These are phyloP conservation scores for Musa beccarii DNA, from an alignment of 176 grass and related monocot species.

Conservation along the genomic window DNA sequence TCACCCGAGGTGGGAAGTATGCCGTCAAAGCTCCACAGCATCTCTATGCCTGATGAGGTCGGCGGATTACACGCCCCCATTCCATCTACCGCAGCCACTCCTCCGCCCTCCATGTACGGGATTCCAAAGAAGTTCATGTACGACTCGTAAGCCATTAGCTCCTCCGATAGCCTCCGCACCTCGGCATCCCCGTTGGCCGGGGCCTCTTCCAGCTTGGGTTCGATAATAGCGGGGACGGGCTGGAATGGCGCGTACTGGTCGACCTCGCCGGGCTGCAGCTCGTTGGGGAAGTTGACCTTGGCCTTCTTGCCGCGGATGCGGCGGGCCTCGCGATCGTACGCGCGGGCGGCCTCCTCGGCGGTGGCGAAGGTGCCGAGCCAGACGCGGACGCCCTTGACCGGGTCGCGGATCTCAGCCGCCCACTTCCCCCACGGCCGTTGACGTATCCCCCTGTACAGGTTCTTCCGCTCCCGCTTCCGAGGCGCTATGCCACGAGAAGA, in stretches of 20 bases:
- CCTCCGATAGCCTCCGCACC: constrained; percentile 12
- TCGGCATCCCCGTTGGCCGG: neutral
- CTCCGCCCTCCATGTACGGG: neutral
- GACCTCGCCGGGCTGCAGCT: constrained; percentile 1
- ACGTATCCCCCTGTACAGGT: constrained; percentile 70
- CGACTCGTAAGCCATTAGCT: constrained; percentile 12
- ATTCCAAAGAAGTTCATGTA: constrained; percentile 13
- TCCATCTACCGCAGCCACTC: neutral
- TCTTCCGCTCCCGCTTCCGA: constrained; percentile 52
- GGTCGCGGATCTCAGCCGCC: constrained; percentile 46
- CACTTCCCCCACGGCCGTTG: constrained; percentile 49
- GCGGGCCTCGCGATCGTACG: constrained; percentile 73
- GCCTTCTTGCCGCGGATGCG: constrained; percentile 85
- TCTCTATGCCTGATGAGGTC: neutral
- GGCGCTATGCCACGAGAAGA: constrained; percentile 10
- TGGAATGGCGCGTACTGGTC: neutral
- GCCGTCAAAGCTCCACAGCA: neutral
- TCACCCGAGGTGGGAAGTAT: neutral
- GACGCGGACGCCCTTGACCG: constrained; percentile 76
- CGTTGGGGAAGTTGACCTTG: constrained; percentile 85
- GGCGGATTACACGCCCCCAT: neutral
- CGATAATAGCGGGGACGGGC: neutral
- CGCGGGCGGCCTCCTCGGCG: constrained; percentile 70
- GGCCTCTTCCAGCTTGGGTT: neutral
- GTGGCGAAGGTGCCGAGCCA: constrained; percentile 85